Evolutionary conservation across 768 basidiomycete genomes (phyloP).

Genomic region (Hydnomerulius pinastri): DNA sequence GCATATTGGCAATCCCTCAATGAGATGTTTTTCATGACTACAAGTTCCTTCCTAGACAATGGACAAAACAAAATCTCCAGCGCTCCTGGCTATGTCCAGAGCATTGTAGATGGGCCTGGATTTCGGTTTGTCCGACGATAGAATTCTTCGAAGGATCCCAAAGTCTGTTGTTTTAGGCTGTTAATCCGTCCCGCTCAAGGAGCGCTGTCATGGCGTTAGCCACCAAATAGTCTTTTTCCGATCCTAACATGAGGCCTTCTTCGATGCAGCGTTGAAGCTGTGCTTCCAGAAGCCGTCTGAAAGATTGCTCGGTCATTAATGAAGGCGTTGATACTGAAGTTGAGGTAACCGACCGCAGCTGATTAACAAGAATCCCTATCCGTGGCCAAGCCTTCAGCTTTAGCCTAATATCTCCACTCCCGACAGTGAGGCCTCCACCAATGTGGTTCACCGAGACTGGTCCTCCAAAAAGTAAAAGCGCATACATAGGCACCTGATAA

Average conservation of each 20-base stretch:
- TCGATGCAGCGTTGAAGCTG: slow-evolving; percentile 69
- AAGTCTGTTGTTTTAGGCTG: too few species aligned
- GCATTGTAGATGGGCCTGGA: too few species aligned
- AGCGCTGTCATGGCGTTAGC: slow-evolving; percentile 45
- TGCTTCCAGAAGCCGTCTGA: slow-evolving; percentile 67
- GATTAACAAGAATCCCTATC: slow-evolving; percentile 87
- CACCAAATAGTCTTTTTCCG: slow-evolving; percentile 55
- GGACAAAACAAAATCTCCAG: too few species aligned
- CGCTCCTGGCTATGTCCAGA: too few species aligned
- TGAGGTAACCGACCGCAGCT: slow-evolving; percentile 58
- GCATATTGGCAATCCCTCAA: too few species aligned
- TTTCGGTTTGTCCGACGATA: too few species aligned
- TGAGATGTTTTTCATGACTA: too few species aligned
- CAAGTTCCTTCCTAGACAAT: too few species aligned
- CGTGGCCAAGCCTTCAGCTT: slow-evolving; percentile 84
- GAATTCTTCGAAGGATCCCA: too few species aligned
- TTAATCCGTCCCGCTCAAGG: slow-evolving; percentile 39
- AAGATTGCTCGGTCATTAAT: background rate
- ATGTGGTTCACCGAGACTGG: slow-evolving; percentile 77
- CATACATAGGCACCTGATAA: slow-evolving; percentile 81
- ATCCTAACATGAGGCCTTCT: slow-evolving; percentile 49
- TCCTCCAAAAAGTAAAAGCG: slow-evolving; percentile 82
- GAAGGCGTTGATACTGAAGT: background rate
- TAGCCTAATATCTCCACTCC: slow-evolving; percentile 52
- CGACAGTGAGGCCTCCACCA: slow-evolving; percentile 71